Evolutionary conservation across 2,329 filamentous ascomycete species (phyloP), one percentile per base, ranked within the genome.

Genomic region (Aspergillus felis): DNA sequence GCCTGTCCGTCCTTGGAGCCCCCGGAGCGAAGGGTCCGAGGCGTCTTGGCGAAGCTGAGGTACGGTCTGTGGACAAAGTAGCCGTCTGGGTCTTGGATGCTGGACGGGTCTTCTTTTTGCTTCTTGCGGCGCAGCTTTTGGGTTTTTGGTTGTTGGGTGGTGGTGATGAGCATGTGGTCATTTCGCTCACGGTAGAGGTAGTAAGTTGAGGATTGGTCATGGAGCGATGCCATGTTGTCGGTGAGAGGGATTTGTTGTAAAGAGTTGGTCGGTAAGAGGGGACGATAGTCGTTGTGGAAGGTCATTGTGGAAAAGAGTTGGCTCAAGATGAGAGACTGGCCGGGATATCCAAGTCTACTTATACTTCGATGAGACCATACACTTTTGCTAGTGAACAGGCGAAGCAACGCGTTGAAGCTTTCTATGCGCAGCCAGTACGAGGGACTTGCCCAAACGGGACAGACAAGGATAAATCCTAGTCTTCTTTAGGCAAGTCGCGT

Each of bases 41-140:
- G 59, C 2, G 56, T 22, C 14, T 53, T 14, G 22, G 42, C 51
- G 24, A 63, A 63, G 14, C 53, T 42, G 4, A 57, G 28, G 14
- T 22, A 44, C 1, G 60, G 60, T 2, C 49, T 42, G 41, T 63
- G 61, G 4, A 62, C 29, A n/a, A 57, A 62, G 50, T 57, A 65
- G 51, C 55, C 38, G 22, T 14, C 44, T 50, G 41, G 38, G 20
- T 25, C 27, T 14, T 57, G 38, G 10, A 20, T 4, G 20, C 9
- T 27, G 20, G 51, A 32, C 29, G 50, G 41, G 3, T 47, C 51
- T 27, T 41, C 48, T 7, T 27, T 41, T 38, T 10, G 61, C 46
- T 22, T 55, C 17, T 14, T 44, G 14, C 9, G 14, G 9, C 20
- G 27, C n/a, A 12, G 10, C 27, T 22, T 42, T 22, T 50, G 22